Evolutionary conservation across 768 basidiomycete genomes (phyloP), one percentile per base, ranked within the genome.

Genomic region (Suillus subalutaceus): DNA sequence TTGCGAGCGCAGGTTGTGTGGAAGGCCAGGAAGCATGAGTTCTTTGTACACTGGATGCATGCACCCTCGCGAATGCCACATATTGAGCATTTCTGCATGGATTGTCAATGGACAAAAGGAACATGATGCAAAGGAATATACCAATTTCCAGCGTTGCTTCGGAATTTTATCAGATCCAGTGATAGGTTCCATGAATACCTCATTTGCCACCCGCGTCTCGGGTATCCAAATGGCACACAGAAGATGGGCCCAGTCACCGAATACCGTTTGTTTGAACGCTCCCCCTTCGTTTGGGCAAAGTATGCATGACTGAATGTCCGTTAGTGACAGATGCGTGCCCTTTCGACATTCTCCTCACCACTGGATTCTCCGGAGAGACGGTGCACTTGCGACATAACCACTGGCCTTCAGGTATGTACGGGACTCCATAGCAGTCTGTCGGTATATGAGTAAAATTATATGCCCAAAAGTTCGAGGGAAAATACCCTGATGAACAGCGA

Each of bases 371-470:
- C 0, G 97, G 97, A 1, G 95, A 97, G 12, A 99, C 96, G 0
- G 96, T 98, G 73, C 97, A 99, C 78, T 99, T 99, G 56, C 97
- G 83, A 76, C 97, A 99, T 41, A 99, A 86, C 97, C 97, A 99
- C 77, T 99, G 97, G 1, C 97, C 97, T 80, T 99, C 97, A 0
- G 97, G 97, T 66, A 99, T 98, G 74, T 99, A 99, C 13, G 97
- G 97, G 2, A 99, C 95, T 23, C 97, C 97, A 73, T 99, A 99
- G 73, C 97, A 99, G 75, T 99, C 97, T 97, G 69, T 3, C 38
- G 18, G 37, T 41, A 57, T 56, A 37, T 62, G 7, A 53, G 62
- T 9, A 41, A 65, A 23, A 40, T n/a, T 18, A 62, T 57, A 59
- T 20, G 8, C 9, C 20, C 5, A 18, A 18, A 59, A 13, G 44